These are phyloP conservation scores for Lachnellula cervina DNA, from an alignment of 2,329 filamentous ascomycete genomes.

Conservation along the genomic window DNA sequence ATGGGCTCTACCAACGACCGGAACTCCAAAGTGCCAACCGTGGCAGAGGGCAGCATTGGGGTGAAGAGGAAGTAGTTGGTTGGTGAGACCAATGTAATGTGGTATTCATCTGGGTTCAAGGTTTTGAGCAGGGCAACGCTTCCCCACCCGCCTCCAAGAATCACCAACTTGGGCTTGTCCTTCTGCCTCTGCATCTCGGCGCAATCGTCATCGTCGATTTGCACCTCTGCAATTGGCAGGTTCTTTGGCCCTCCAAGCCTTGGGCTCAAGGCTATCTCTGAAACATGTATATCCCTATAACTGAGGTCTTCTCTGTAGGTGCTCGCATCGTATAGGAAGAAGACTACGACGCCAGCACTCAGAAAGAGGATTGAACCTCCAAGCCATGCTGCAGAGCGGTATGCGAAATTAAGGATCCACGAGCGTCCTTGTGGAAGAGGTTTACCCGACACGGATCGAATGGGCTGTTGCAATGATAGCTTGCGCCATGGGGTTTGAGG, in stretches of 20 bases:
- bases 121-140: constrained; percentile 88
- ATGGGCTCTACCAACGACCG: constrained; percentile 91
- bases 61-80: constrained; percentile 98
- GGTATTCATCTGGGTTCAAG: constrained; percentile 84
- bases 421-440: constrained; percentile 47
- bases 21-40: constrained; percentile 89
- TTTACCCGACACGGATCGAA: constrained; percentile 43
- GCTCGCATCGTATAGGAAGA: constrained; percentile 90
- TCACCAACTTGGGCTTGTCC: constrained; percentile 87
- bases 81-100: constrained; percentile 91
- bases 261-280: constrained; percentile 75
- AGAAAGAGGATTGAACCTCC: constrained; percentile 72
- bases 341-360: constrained; percentile 66
- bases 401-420: constrained; percentile 52
- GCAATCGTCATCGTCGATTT: constrained; percentile 84
- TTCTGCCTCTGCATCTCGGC: constrained; percentile 65
- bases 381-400: constrained; percentile 64
- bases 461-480: constrained; percentile 9
- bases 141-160: constrained; percentile 92
- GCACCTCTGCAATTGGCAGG: constrained; percentile 79
- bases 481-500: constrained; percentile 11
- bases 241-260: constrained; percentile 88
- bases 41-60: constrained; percentile 94
- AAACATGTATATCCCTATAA: constrained; percentile 73
- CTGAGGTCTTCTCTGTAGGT: constrained; percentile 75